Evolutionary conservation across 768 basidiomycete genomes (phyloP).

Genomic region (Mycena latifolia): DNA sequence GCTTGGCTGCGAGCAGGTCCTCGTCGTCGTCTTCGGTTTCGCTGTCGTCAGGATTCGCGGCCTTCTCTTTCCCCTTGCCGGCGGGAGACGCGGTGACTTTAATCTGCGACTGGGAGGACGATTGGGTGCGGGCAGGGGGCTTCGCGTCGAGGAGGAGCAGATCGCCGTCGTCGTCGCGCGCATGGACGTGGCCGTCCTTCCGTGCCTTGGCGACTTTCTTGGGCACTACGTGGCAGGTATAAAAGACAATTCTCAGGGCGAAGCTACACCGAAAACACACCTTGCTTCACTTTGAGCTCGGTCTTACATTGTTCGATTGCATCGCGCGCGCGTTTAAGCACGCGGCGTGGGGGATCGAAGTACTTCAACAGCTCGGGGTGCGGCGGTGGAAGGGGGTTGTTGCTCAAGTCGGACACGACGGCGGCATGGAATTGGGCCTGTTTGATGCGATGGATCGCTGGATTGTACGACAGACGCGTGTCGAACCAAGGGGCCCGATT

Average conservation of each 20-base stretch:
- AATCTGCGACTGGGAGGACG: slow-evolving; percentile 33
- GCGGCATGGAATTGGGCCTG: slow-evolving; percentile 95
- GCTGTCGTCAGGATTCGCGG: slow-evolving; percentile 52
- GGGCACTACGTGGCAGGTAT: slow-evolving; percentile 57
- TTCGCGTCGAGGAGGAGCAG: slow-evolving; percentile 69
- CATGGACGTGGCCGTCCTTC: slow-evolving; percentile 74
- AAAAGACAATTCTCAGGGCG: not conserved
- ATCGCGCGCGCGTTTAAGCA: slow-evolving; percentile 69
- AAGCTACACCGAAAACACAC: slow-evolving; percentile 48
- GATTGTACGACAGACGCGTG: slow-evolving; percentile 83
- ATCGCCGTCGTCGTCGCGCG: slow-evolving; percentile 70
- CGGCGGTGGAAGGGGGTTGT: slow-evolving; percentile 84
- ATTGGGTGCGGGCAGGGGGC: slow-evolving; percentile 32
- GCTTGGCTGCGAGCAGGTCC: slow-evolving; percentile 33
- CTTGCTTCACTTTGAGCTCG: slow-evolving; percentile 83
- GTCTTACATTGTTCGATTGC: slow-evolving; percentile 72
- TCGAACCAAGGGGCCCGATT: slow-evolving; percentile 81
- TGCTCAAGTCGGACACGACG: slow-evolving; percentile 77
- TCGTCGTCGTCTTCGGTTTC: slow-evolving; percentile 70
- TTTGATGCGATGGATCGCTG: slow-evolving; percentile 90
- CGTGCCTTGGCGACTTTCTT: slow-evolving; percentile 69
- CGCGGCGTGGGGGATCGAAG: slow-evolving; percentile 80
- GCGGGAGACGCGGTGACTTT: slow-evolving; percentile 31
- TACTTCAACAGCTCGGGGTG: slow-evolving; percentile 90
- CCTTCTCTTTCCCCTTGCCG: slow-evolving; percentile 46